Conservation (phyloP, 192 early-diverging fungal genomes). For the Coemansia sp. region DNA sequence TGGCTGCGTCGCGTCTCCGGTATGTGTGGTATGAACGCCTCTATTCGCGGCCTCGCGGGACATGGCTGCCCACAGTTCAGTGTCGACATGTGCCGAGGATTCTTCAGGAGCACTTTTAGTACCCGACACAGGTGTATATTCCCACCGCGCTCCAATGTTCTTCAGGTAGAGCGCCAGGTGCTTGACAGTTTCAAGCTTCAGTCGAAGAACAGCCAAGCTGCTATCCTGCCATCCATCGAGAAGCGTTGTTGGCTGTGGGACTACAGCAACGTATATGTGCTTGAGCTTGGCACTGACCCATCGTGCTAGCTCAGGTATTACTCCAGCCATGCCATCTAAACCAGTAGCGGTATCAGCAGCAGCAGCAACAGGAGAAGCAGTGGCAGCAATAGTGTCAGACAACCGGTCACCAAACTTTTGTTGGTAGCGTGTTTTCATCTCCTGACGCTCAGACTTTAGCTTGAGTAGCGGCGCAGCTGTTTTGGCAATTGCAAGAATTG, state of each 20-base stretch:
- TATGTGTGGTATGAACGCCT: background rate
- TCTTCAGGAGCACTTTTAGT: conserved; percentile 22
- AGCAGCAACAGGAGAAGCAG: too few relatives aligned
- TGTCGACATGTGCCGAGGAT: conserved; percentile 28
- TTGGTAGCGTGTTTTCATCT: conserved; percentile 24
- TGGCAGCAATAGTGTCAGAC: background rate
- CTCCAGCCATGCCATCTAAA: background rate
- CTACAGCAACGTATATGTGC: conserved; percentile 35
- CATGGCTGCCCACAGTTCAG: conserved; percentile 47
- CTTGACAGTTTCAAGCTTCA: conserved; percentile 45
- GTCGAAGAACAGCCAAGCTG: conserved; percentile 42
- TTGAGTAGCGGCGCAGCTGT: conserved; percentile 28
- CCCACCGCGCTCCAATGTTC: conserved; percentile 35
- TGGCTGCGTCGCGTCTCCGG: background rate
- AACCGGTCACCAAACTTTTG: conserved; percentile 16
- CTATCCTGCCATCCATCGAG: conserved; percentile 41
- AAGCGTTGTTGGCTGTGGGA: conserved; percentile 17
- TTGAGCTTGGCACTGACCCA: conserved; percentile 37
- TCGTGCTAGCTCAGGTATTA: conserved; percentile 31
- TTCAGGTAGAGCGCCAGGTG: conserved; percentile 50
- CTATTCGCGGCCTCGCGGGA: conserved; percentile 27
- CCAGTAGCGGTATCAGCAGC: background rate
- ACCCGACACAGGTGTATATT: conserved; percentile 18
- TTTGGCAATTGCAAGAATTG: conserved; percentile 13
- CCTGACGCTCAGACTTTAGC: conserved; percentile 23